Evolutionary conservation across 2,329 filamentous ascomycete genomes (phyloP), one percentile per base, ranked within the genome.

Genomic region (Aspergillus fischeri): DNA sequence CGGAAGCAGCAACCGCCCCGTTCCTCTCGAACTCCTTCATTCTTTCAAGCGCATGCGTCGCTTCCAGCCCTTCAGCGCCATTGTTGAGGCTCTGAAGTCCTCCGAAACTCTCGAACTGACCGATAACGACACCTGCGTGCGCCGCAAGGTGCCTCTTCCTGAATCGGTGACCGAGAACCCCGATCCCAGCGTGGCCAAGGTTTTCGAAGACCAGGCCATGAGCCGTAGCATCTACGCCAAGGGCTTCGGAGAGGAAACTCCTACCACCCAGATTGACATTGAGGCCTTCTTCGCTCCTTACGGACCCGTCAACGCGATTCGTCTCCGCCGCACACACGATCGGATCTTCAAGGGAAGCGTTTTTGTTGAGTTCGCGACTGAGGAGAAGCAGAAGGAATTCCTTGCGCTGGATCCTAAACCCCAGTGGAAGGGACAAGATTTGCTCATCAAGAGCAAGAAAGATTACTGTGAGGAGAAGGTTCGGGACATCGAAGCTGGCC

Each of bases 21-120:
- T 99, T 41, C 80, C 87, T 24, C 81, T 99, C 65, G 86, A 87
- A 69, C 83, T 87, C 60, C 86, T 99, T 64, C 86, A 87, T 81
- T 86, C 80, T 52, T 99, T 99, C 83, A 93, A 92, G 79, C 92
- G 95, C 74, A 99, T 99, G 95, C 88, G 86, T 65, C 89, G 88
- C 68, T 99, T 97, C 84, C 87, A 94, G 77, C 91, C 91, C 45
- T 92, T 92, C 79, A 86, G 84, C 55, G 88, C 89, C 56, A 84
- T 99, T 47, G 87, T 97, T 59, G 86, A 86, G 53, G 93, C 94
- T 38, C 84, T 97, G 53, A 89, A 88, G 74, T 84, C 89, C 24
- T 94, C 90, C 78, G 81, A 83, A 29, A 77, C 86, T 59, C 81
- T 99, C 51, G 84, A 89, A 6, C 76, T 97, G 54, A 82, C 84